Base-by-base conservation (phyloP, 371 early-diverging fungal species). In the Mortierella sp. region DNA sequence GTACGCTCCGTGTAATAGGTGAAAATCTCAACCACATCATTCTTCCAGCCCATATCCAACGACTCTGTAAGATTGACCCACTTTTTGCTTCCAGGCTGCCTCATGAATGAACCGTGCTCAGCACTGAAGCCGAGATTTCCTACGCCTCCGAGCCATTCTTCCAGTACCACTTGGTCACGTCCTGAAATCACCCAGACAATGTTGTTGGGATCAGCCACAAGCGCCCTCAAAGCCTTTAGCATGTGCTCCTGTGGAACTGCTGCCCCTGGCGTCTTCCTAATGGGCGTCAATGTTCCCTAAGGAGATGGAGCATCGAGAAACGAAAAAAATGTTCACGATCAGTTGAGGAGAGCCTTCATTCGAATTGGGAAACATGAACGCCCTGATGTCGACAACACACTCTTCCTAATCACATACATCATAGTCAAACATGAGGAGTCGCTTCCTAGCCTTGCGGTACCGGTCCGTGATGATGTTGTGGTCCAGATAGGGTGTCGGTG, bases 151-250 rank as follows among this genome's bases (percentile, higher is more conserved):
- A 98, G 81, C 90, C 95, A 95, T 18, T 88, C 81, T 18, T 94
- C 92, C 30, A 98, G 73, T 39, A 91, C 87, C 38, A 84, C 83
- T 67, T 94, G 89, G 63, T 97, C 97, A 39, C 98, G 87, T 1
- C 98, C 98, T 38, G 95, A 94, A 27, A 98, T 94, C 5, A 98
- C 86, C 86, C 94, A 96, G n/a, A 97, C 93, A 38, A 89, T 81
- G 82, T 97, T 98, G 10, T 81, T 72, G 24, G 93, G 92, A 70
- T 96, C 93, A 13, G 81, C 79, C 14, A 90, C 83, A 3, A 97
- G 82, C 16, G 67, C 58, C n/a, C 74, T 52, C 43, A 97, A 76
- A 5, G 92, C 86, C 34, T 82, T 67, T 5, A 93, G 70, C 88
- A 90, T 90, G 19, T 86, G 82, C 31, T 83, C 78, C 43, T 91